Conservation (phyloP, 768 basidiomycete species). For the Leccinum uliginosum region DNA sequence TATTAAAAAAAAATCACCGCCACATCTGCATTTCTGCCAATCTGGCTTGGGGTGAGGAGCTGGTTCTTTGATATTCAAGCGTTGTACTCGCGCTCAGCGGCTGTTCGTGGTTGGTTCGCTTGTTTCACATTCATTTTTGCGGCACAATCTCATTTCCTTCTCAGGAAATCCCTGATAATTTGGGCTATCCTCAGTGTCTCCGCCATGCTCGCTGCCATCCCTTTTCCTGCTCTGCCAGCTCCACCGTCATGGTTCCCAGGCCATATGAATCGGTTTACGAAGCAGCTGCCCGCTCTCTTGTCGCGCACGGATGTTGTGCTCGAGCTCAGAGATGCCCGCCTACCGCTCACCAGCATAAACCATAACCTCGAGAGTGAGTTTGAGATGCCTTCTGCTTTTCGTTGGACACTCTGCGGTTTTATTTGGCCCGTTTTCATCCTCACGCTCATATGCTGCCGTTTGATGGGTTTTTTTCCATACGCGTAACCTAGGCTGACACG, state of each 20-base stretch:
- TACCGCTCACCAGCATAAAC: constrained; percentile 94
- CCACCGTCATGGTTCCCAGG: constrained; percentile 95
- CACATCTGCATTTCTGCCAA: neutral
- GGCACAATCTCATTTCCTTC: constrained; percentile 10
- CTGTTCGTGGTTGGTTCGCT: neutral
- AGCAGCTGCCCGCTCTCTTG: constrained; percentile 70
- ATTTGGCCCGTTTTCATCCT: constrained; percentile 17
- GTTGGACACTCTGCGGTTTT: neutral
- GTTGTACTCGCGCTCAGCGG: constrained; percentile 3
- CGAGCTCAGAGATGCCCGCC: constrained; percentile 88
- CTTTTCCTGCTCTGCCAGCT: constrained; percentile 50
- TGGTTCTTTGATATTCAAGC: neutral
- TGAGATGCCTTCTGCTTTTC: neutral
- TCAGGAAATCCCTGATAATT: constrained; percentile 6
- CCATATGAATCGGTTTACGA: constrained; percentile 88
- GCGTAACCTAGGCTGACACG: constrained; percentile 4
- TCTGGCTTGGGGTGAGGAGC: neutral
- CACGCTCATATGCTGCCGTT: constrained; percentile 14
- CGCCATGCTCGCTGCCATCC: constrained; percentile 33
- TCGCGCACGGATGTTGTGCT: constrained; percentile 87
- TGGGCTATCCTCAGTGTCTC: constrained; percentile 9
- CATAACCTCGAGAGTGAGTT: constrained; percentile 75
- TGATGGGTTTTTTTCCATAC: constrained; percentile 7
- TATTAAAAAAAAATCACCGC: no score
- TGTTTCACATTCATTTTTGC: constrained; percentile 5